Base-by-base conservation (phyloP, 129 eudicot species). In the Sambucus nigra region DNA sequence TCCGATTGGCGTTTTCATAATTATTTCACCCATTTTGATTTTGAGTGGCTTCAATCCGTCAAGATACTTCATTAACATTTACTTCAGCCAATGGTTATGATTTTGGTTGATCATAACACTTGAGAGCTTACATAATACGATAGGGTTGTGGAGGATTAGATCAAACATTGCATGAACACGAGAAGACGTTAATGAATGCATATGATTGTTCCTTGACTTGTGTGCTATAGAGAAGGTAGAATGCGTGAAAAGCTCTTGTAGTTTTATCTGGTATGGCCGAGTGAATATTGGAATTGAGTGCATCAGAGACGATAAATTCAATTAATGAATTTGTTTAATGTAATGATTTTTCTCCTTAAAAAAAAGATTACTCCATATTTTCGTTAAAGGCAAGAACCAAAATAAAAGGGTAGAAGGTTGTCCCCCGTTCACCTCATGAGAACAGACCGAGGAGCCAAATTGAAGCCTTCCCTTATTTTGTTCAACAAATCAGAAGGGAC, bases 21-120 rank as follows among this genome's bases (percentile, higher is more conserved):
- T 91, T 68, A 84, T 91, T 58, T 79, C 94, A 57, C 99, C 99
- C 1, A 81, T 86, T 46, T 70, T 86, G 59, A 82, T 80, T 48
- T 62, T 91, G 69, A 86, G 80, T 35, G 99, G 99, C 67, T 91
- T 91, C 74, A 91, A 80, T 71, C 95, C 99, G 0, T 91, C 99
- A 38, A 91, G 95, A 91, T 82, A 86, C 76, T 53, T 86, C 65
- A 82, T 91, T 94, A 86, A 86, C 80, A 68, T 91, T 23, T 86
- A 91, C 88, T 91, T 86, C 78, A 86, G 95, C 56, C 78, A 31
- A 46, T 38, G 76, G 72, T 55, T 71, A 46, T 89, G 75, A 78
- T 66, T 31, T 55, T 15, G 31, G 21, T 51, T 16, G 46, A 55
- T 25, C 57, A n/a, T n/a, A 25, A 47, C 23, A 27, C 41, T 2